phyloP scores from a whole-genome alignment of 345 rosid genomes.

The Sisymbrium irio region DNA sequence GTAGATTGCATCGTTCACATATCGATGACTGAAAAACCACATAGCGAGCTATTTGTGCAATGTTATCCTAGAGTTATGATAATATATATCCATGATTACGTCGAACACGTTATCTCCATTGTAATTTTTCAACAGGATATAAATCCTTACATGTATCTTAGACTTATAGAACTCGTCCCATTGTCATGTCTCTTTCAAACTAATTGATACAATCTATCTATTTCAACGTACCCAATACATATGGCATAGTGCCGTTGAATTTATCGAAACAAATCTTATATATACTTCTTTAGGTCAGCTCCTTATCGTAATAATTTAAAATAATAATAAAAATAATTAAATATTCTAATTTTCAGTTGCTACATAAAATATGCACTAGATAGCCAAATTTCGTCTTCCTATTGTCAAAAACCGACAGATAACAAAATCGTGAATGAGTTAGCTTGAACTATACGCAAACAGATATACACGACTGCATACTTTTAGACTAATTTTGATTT shows the following conservation, averaged over 20 bases:
- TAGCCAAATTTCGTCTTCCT: background rate
- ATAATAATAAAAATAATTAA: background rate
- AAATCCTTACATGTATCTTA: constrained; percentile 16
- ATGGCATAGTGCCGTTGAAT: constrained; percentile 19
- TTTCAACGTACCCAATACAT: constrained; percentile 3
- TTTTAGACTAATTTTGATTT: background rate
- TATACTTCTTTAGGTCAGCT: background rate
- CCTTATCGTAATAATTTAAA: background rate
- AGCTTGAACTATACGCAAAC: background rate
- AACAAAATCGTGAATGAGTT: background rate
- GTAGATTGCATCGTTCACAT: background rate
- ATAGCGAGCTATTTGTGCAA: background rate
- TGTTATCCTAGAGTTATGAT: background rate
- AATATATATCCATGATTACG: constrained; percentile 13
- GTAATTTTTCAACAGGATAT: constrained; percentile 3
- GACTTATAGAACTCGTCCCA: constrained; percentile 7
- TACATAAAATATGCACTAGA: background rate
- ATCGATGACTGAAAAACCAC: background rate
- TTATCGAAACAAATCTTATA: background rate
- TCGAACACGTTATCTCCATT: constrained; percentile 16
- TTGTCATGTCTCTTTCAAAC: constrained; percentile 27
- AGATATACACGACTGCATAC: background rate
- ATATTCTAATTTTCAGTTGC: background rate
- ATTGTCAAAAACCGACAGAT: background rate
- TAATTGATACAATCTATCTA: constrained; percentile 17